phyloP scores from a whole-genome alignment of 78 protist species.

The Guillardia theta region DNA sequence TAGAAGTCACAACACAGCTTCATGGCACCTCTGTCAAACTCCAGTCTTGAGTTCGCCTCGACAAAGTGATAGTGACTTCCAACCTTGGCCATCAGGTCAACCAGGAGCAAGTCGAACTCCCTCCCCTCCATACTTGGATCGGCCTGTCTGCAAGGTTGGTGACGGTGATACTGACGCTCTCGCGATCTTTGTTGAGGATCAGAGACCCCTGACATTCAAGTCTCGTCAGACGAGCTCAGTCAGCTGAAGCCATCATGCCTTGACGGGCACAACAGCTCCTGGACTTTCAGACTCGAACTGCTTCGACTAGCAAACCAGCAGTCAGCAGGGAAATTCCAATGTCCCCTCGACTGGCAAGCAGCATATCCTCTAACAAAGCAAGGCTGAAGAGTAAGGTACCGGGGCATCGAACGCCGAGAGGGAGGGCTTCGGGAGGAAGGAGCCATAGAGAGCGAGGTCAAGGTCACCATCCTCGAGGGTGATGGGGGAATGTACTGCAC shows the following conservation, averaged over 20 bases:
- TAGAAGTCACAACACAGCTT: no score
- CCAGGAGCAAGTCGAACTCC: background rate
- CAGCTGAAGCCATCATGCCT: no score
- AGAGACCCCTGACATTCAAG: no score
- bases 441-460: constrained; percentile 21
- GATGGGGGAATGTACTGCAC: background rate
- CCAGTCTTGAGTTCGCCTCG: constrained; percentile 41
- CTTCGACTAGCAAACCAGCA: no score
- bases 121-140: background rate
- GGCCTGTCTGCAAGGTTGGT: background rate
- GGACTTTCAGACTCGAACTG: no score
- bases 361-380: no score
- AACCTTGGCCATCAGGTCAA: background rate
- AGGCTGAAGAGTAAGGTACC: no score
- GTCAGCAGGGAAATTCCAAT: no score
- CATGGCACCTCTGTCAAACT: background rate
- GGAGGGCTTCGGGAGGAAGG: constrained; percentile 42
- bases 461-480: constrained; percentile 33
- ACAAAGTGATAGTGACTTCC: constrained; percentile 55
- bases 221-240: no score
- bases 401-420: background rate
- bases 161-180: background rate
- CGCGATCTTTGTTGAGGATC: no score
- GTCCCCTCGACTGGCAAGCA: no score
- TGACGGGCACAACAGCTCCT: no score